Conservation (phyloP, 805 yeast species). For the Candida vaughaniae region DNA sequence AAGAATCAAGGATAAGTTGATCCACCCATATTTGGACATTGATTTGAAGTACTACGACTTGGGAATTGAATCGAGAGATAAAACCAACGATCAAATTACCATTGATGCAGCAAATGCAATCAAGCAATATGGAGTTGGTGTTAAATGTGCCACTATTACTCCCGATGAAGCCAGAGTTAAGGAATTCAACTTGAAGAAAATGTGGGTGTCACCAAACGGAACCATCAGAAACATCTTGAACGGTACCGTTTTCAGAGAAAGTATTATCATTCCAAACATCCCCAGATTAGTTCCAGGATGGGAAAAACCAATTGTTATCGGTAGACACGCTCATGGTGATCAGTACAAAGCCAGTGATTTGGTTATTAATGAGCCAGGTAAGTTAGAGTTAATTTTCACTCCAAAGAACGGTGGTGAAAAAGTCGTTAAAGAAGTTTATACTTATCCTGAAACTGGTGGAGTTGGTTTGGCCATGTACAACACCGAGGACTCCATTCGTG, state of each 20-base stretch:
- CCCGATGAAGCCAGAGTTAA: conserved; percentile 80
- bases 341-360: conserved; percentile 81
- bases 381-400: conserved; percentile 61
- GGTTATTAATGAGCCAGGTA: conserved; percentile 65
- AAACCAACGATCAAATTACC: conserved; percentile 73
- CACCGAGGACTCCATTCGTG: conserved; percentile 73
- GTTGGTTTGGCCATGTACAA: conserved; percentile 83
- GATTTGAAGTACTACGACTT: conserved; percentile 77
- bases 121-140: conserved; percentile 71
- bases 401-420: conserved; percentile 58
- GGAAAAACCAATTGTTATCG: conserved; percentile 81
- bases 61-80: conserved; percentile 65
- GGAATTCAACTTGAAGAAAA: conserved; percentile 69
- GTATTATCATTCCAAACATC: conserved; percentile 73
- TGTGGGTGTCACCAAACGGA: conserved; percentile 88
- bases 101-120: conserved; percentile 76
- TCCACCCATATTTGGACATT: conserved; percentile 67
- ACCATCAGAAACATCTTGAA: conserved; percentile 78
- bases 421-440: conserved; percentile 52
- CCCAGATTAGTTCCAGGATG: conserved; percentile 78
- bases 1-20: conserved; percentile 64
- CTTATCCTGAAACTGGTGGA: conserved; percentile 71
- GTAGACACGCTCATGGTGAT: conserved; percentile 85
- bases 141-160: conserved; percentile 83
- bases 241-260: conserved; percentile 84